phyloP scores from a whole-genome alignment of 2,329 filamentous ascomycete species.

The Pseudocercospora pini-densiflorae region DNA sequence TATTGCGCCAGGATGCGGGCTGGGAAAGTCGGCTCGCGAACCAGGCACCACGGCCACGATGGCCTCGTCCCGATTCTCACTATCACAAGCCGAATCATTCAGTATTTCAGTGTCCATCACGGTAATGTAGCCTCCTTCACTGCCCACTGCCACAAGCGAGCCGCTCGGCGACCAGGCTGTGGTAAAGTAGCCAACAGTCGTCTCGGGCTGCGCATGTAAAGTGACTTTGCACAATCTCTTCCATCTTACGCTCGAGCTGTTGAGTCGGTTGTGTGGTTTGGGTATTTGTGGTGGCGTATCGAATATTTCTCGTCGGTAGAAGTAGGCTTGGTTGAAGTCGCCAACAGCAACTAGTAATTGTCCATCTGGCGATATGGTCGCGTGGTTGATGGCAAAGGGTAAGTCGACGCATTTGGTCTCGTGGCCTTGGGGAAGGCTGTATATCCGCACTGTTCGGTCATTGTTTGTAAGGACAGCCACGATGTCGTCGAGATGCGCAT shows the following conservation, averaged over 20 bases:
- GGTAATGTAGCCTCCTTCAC: constrained; percentile 79
- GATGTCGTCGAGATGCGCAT: constrained; percentile 51
- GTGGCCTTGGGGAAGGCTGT: constrained; percentile 71
- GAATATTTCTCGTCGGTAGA: constrained; percentile 65
- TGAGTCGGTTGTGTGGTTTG: constrained; percentile 44
- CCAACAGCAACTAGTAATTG: constrained; percentile 79
- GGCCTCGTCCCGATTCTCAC: constrained; percentile 55
- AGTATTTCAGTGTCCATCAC: constrained; percentile 66
- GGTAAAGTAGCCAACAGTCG: constrained; percentile 69
- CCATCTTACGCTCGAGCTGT: constrained; percentile 45
- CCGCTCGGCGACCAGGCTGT: constrained; percentile 77
- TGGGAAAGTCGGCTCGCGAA: constrained; percentile 68
- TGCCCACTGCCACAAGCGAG: constrained; percentile 73
- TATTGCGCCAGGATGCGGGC: constrained; percentile 68
- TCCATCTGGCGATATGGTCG: constrained; percentile 90
- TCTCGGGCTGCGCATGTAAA: constrained; percentile 46
- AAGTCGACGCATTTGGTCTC: constrained; percentile 73
- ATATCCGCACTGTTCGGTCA: constrained; percentile 85
- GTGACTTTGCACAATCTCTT: constrained; percentile 45
- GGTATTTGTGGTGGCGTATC: constrained; percentile 42
- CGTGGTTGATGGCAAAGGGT: constrained; percentile 88
- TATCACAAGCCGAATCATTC: constrained; percentile 41
- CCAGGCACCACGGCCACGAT: constrained; percentile 78
- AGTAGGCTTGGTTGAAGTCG: constrained; percentile 83
- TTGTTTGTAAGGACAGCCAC: constrained; percentile 87